Conservation (phyloP, 2,329 filamentous ascomycete species). For the Albifimbria verrucaria region DNA sequence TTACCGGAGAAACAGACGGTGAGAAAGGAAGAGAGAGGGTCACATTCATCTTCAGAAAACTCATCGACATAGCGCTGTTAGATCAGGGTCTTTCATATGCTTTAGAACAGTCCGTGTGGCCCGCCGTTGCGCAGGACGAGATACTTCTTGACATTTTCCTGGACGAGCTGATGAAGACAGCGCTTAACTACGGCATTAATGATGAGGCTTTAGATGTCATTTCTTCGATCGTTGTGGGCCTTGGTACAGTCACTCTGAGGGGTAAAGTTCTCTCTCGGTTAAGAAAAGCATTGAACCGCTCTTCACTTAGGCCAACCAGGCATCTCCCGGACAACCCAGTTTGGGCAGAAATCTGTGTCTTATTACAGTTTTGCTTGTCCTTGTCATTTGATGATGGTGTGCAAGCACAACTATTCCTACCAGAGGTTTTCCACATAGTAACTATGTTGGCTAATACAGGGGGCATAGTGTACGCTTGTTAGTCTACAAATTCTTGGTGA, state of each 20-base stretch:
- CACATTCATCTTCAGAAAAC: conserved; percentile 59
- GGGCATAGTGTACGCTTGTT: conserved; percentile 51
- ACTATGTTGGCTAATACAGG: conserved; percentile 69
- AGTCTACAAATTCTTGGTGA: conserved; percentile 62
- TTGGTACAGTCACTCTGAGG: conserved; percentile 62
- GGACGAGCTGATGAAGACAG: conserved; percentile 64
- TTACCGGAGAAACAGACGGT: conserved; percentile 57
- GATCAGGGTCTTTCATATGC: conserved; percentile 57
- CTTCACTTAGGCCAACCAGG: conserved; percentile 63
- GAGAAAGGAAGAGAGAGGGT: conserved; percentile 66
- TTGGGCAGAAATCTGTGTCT: conserved; percentile 66
- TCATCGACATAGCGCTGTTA: conserved; percentile 62
- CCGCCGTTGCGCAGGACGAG: conserved; percentile 61
- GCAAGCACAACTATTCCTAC: conserved; percentile 65
- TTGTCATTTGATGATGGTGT: conserved; percentile 66
- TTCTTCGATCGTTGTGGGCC: conserved; percentile 59
- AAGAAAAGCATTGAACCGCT: conserved; percentile 64
- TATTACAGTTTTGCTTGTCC: conserved; percentile 63
- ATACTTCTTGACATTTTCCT: conserved; percentile 63
- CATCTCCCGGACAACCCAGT: conserved; percentile 64
- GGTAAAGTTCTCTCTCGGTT: conserved; percentile 64
- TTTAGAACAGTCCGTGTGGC: conserved; percentile 66
- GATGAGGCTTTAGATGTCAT: conserved; percentile 59
- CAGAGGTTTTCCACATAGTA: conserved; percentile 67
- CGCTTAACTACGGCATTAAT: conserved; percentile 52